phyloP scores from a whole-genome alignment of 2,329 filamentous ascomycete genomes.

The Elsinoe perseae region DNA sequence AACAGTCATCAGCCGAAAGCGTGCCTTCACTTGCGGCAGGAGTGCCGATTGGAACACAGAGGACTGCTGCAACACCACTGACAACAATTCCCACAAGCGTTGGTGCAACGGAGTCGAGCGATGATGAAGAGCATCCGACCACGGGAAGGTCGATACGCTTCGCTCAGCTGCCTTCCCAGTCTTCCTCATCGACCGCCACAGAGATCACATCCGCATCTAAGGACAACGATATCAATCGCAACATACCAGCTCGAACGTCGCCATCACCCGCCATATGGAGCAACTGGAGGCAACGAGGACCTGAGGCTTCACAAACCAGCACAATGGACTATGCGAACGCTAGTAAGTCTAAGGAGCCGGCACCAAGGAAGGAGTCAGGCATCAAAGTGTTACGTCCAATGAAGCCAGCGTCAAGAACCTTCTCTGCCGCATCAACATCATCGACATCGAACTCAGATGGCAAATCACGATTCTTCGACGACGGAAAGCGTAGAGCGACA shows the following conservation, averaged over 20 bases:
- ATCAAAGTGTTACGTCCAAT: conserved; percentile 88
- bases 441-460: conserved; percentile 27
- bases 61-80: conserved; percentile 18
- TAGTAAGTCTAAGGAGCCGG: conserved; percentile 50
- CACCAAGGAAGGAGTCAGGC: conserved; percentile 61
- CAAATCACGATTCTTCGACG: conserved; percentile 44
- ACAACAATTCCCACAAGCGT: background rate
- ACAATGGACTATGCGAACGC: conserved; percentile 49
- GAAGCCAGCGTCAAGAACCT: conserved; percentile 52
- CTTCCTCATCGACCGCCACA: conserved; percentile 6
- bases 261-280: conserved; percentile 39
- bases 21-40: conserved; percentile 5
- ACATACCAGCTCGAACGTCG: conserved; percentile 20
- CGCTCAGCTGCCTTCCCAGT: conserved; percentile 19
- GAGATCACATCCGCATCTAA: background rate
- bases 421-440: conserved; percentile 35
- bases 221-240: background rate
- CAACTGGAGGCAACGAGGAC: conserved; percentile 41
- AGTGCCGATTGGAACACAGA: background rate
- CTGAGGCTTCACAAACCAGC: conserved; percentile 25
- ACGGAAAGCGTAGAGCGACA: conserved; percentile 30
- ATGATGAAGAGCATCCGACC: conserved; percentile 6
- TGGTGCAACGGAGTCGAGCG: conserved; percentile 21
- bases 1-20: conserved; percentile 8
- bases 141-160: conserved; percentile 17